A percentile compares a stretch with the other conserved stretches of the same genome.
These are phyloP conservation scores for Colletotrichum camelliae DNA, from an alignment of 2,329 filamentous ascomycete genomes.

Conservation along the genomic window DNA sequence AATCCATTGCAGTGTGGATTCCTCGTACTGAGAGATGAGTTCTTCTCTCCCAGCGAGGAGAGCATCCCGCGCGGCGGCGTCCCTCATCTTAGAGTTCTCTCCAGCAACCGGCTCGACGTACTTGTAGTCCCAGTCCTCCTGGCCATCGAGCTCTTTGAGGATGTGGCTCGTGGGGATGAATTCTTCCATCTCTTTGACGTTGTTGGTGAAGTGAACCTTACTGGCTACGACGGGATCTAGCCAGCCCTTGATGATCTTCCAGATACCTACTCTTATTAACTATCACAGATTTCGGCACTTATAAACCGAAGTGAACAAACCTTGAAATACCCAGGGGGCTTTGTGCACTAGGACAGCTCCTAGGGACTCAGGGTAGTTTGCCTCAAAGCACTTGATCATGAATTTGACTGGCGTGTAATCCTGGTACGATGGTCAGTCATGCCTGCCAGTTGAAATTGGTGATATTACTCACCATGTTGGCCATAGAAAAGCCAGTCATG, in stretches of 20 bases:
- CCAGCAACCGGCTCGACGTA: slow-evolving; percentile 78
- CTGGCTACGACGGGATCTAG: slow-evolving; percentile 93
- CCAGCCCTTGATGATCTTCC: slow-evolving; percentile 95
- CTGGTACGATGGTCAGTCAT: slow-evolving; percentile 41
- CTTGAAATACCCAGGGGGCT: slow-evolving; percentile 95
- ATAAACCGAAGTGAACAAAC: slow-evolving; percentile 49
- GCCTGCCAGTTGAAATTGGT: background rate
- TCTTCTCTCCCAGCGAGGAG: slow-evolving; percentile 68
- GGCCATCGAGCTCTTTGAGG: slow-evolving; percentile 83
- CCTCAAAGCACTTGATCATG: slow-evolving; percentile 99
- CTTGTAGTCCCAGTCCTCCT: slow-evolving; percentile 82
- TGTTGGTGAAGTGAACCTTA: slow-evolving; percentile 94
- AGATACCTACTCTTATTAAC: slow-evolving; percentile 69
- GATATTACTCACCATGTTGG: slow-evolving; percentile 77
- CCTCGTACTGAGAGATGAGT: slow-evolving; percentile 77
- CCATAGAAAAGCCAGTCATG: slow-evolving; percentile 90
- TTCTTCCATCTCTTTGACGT: slow-evolving; percentile 75
- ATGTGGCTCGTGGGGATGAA: slow-evolving; percentile 77
- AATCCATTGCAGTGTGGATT: slow-evolving; percentile 79
- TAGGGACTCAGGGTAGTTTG: slow-evolving; percentile 94
- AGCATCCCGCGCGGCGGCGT: slow-evolving; percentile 64
- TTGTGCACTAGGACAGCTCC: slow-evolving; percentile 94
- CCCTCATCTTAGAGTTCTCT: slow-evolving; percentile 80
- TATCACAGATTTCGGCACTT: background rate
- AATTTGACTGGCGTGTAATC: slow-evolving; percentile 98